These are phyloP conservation scores for Dictyophora rubrovolvata DNA, from an alignment of 768 basidiomycete species.

Conservation along the genomic window DNA sequence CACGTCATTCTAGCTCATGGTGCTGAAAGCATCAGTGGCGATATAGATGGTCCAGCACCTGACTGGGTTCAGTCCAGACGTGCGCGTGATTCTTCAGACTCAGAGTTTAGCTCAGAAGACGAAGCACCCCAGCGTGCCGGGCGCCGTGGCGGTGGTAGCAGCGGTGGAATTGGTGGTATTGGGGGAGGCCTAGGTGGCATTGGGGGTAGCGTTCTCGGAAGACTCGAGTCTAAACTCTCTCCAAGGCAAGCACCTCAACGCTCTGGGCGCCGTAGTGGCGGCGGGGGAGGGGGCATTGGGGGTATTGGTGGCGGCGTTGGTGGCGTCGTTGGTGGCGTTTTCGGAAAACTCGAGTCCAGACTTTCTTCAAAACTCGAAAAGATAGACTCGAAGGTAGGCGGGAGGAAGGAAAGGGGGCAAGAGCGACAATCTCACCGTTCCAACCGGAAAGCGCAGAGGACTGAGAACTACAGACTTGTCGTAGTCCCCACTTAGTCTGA, in stretches of 20 bases:
- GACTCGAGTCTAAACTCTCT: too few relatives aligned
- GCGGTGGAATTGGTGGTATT: too few relatives aligned
- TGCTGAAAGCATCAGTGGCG: slow-evolving; percentile 6
- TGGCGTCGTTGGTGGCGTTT: too few relatives aligned
- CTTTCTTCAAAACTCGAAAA: too few relatives aligned
- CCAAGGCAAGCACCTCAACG: too few relatives aligned
- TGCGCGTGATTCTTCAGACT: background rate
- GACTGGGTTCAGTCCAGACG: background rate
- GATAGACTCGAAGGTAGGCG: background rate
- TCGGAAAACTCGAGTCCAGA: too few relatives aligned
- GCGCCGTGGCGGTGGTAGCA: too few relatives aligned
- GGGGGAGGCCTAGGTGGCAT: too few relatives aligned
- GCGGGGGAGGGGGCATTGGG: too few relatives aligned
- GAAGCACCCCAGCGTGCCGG: background rate
- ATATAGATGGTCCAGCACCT: slow-evolving; percentile 3
- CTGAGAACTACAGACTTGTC: background rate
- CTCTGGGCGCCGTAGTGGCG: too few relatives aligned
- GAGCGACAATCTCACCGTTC: background rate
- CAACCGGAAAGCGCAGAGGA: background rate
- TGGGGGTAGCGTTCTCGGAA: too few relatives aligned
- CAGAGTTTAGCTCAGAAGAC: background rate
- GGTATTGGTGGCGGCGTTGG: too few relatives aligned
- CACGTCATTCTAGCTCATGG: slow-evolving; percentile 32
- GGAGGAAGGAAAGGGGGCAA: background rate
- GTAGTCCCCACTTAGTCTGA: background rate